These are phyloP conservation scores for Quercus phellos DNA, from an alignment of 331 rosid genomes.

Conservation along the genomic window DNA sequence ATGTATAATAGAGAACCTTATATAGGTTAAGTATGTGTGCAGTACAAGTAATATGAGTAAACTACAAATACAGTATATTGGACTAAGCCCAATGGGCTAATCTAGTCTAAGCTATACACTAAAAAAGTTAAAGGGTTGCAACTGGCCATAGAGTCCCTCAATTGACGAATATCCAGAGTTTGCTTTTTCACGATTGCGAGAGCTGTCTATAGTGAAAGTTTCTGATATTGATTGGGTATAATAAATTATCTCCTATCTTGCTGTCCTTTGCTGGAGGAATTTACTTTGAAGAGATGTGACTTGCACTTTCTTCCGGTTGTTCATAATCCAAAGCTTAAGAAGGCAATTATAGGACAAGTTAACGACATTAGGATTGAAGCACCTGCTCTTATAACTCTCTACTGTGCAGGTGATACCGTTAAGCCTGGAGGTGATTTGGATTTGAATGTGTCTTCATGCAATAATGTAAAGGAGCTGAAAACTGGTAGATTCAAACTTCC, in stretches of 20 bases:
- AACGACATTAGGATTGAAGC: neutral
- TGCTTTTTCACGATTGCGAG: neutral
- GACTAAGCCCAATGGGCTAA: too few relatives aligned
- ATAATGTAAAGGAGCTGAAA: too few relatives aligned
- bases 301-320: neutral
- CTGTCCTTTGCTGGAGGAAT: neutral
- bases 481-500: neutral
- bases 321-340: neutral
- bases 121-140: neutral
- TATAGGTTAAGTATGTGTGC: too few relatives aligned
- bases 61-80: too few relatives aligned
- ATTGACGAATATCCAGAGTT: neutral
- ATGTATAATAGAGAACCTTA: too few relatives aligned
- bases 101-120: too few relatives aligned
- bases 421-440: too few relatives aligned
- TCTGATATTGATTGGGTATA: neutral
- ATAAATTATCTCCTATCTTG: neutral
- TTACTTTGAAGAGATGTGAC: neutral
- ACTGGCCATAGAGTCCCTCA: neutral
- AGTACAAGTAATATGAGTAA: too few relatives aligned
- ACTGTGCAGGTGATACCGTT: too few relatives aligned
- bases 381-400: neutral
- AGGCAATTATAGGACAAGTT: neutral
- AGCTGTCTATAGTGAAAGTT: neutral
- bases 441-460: too few relatives aligned